Base-by-base conservation (phyloP, 2,329 filamentous ascomycete species). In the Trichoderma koningiopsis region DNA sequence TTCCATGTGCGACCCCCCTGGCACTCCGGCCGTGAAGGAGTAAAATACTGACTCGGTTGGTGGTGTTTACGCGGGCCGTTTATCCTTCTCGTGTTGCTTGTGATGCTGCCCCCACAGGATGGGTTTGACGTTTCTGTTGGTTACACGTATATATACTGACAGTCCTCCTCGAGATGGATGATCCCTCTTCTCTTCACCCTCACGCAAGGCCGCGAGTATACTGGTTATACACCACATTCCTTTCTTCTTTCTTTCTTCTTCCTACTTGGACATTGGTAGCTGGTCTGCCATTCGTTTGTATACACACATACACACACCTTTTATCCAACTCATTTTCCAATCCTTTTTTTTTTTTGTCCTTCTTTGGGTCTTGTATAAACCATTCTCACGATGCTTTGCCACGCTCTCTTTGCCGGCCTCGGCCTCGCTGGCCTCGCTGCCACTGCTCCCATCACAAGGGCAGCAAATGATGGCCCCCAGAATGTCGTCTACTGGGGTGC, bases 401-500 rank as follows among this genome's bases (percentile, higher is more conserved):
- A 14, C 55, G 14, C 40, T 67, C n/a, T 67, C 7, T 8, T 67
- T 49, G 40, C 40, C 22, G 24, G 29, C 29, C 55, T 67, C 27
- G 55, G 64, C 40, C 62, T 72, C 6, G 47, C 65, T 2, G 67
- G 62, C 60, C 33, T 70, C 13, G 70, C 69, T n/a, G 29, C 69
- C 29, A 67, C 71, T 24, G 69, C 69, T 52, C 69, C 71, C 3
- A 59, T 47, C 19, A 24, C n/a, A 0, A 53, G 24, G 19, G n/a
- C 52, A 11, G 58, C 58, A 11, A 31, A 43, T 24, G 70, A 70
- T 24, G 72, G 73, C 22, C 73, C 72, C 19, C 76, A 80, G 67
- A 81, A 77, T 40, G 80, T 69, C 22, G 70, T 72, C 40, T 72
- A 72, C 63, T 81, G 77, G 62, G 75, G 75, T 22, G 79, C 29